phyloP scores from a whole-genome alignment of 1,139 yeast species.

The Yamadazyma aaseri region DNA sequence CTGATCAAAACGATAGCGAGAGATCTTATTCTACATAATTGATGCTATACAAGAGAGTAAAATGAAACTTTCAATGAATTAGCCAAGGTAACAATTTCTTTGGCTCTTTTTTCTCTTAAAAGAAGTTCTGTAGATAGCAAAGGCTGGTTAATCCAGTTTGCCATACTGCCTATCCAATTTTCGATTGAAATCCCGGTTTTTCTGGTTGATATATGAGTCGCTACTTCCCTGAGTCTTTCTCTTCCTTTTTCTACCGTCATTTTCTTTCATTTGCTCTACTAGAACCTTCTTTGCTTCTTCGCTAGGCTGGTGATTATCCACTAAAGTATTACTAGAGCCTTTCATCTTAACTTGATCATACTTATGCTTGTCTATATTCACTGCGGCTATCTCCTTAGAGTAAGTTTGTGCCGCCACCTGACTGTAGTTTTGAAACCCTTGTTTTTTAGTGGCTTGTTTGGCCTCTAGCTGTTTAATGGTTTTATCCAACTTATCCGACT shows the following conservation, averaged over 20 bases:
- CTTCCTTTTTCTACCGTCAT: slow-evolving; percentile 29
- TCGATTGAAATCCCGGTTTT: slow-evolving; percentile 75
- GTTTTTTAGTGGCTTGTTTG: slow-evolving; percentile 14
- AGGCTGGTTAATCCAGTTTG: too few relatives aligned
- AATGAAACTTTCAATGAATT: too few relatives aligned
- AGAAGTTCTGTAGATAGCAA: too few relatives aligned
- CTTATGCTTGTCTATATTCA: slow-evolving; percentile 41
- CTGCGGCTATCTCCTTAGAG: slow-evolving; percentile 40
- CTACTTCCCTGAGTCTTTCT: slow-evolving; percentile 24
- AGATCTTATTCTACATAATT: too few relatives aligned
- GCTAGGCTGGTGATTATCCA: slow-evolving; percentile 6
- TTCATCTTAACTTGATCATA: slow-evolving; percentile 36
- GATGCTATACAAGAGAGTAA: too few relatives aligned
- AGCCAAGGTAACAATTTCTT: too few relatives aligned
- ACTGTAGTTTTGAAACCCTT: slow-evolving; percentile 34
- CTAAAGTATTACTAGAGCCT: background rate
- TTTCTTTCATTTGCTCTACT: slow-evolving; percentile 19
- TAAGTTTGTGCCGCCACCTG: slow-evolving; percentile 59
- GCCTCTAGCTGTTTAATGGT: slow-evolving; percentile 60
- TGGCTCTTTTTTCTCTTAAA: too few relatives aligned
- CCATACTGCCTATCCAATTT: slow-evolving; percentile 59
- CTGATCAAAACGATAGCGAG: too few relatives aligned
- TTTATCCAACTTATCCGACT: slow-evolving; percentile 5
- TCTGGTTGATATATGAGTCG: slow-evolving; percentile 60
- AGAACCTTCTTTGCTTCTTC: slow-evolving; percentile 9